Percentiles rank a stretch among this genome's conserved stretches.
Evolutionary conservation across 2,329 filamentous ascomycete genomes (phyloP).

Genomic region (Metarhizium anisopliae): DNA sequence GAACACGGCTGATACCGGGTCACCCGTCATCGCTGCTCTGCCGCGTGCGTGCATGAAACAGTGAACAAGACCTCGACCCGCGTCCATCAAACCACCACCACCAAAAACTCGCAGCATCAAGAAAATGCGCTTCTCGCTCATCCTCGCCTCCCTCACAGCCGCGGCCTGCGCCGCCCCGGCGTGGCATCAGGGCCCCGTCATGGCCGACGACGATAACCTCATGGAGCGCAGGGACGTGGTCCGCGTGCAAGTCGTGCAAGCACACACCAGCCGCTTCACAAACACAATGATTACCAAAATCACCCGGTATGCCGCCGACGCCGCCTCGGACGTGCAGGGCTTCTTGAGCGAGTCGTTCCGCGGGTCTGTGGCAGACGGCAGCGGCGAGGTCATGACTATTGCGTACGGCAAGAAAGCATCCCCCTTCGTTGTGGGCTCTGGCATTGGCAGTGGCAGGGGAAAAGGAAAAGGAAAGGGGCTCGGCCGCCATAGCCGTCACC

Average conservation of each 20-base stretch:
- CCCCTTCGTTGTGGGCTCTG: not conserved
- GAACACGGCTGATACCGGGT: too few relatives aligned
- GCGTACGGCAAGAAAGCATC: not conserved
- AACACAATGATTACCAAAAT: conserved; percentile 4
- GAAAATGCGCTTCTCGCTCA: conserved; percentile 2
- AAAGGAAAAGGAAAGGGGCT: too few relatives aligned
- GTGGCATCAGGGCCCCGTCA: conserved; percentile 4
- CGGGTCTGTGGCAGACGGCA: conserved; percentile 9
- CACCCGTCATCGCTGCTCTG: too few relatives aligned
- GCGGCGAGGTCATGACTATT: conserved; percentile 10
- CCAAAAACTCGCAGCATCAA: too few relatives aligned
- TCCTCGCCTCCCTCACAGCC: conserved; percentile 1
- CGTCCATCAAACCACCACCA: too few relatives aligned
- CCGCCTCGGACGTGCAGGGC: conserved; percentile 7
- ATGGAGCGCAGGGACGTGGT: conserved; percentile 4
- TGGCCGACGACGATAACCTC: conserved; percentile 8
- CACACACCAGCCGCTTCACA: not conserved
- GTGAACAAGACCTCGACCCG: too few relatives aligned
- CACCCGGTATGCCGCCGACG: conserved; percentile 4
- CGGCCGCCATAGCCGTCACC: not conserved
- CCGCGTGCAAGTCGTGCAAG: conserved; percentile 2
- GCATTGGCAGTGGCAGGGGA: not conserved
- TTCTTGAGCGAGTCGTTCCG: conserved; percentile 5
- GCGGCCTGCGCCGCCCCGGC: conserved; percentile 1
- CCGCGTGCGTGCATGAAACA: too few relatives aligned